Evolutionary conservation across 2,329 filamentous ascomycete species (phyloP).

Genomic region (Cordyceps cicadae): DNA sequence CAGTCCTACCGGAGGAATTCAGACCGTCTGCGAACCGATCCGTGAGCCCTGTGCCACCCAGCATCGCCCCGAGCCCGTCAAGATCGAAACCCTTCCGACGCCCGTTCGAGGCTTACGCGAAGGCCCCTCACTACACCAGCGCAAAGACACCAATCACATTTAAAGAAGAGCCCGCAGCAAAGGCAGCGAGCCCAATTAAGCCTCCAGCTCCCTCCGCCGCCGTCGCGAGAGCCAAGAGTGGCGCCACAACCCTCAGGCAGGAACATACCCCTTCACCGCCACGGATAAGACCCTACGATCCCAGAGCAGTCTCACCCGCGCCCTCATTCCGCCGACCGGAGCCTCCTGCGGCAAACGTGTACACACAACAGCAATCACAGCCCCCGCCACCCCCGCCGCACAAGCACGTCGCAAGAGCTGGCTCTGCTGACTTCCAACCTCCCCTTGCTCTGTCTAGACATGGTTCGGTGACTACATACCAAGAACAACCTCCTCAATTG

Average conservation of each 20-base stretch:
- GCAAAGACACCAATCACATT: constrained; percentile 53
- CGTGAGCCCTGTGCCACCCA: constrained; percentile 50
- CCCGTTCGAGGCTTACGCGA: constrained; percentile 59
- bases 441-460: constrained; percentile 24
- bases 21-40: constrained; percentile 58
- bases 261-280: constrained; percentile 15
- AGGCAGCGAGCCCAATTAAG: neutral
- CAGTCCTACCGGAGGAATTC: constrained; percentile 78
- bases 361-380: constrained; percentile 23
- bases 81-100: constrained; percentile 58
- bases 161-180: constrained; percentile 30
- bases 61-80: constrained; percentile 47
- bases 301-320: constrained; percentile 23
- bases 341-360: constrained; percentile 28
- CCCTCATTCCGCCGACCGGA: constrained; percentile 22
- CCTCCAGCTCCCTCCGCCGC: neutral
- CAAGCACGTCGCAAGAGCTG: constrained; percentile 19
- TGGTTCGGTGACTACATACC: constrained; percentile 28
- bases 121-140: constrained; percentile 57
- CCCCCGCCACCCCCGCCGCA: constrained; percentile 26
- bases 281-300: constrained; percentile 21
- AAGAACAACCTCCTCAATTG: constrained; percentile 14
- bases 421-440: constrained; percentile 16
- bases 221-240: constrained; percentile 5
- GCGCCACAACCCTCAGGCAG: neutral